phyloP scores from a whole-genome alignment of 2,329 filamentous ascomycete genomes.

The Grosmannia penicillata region DNA sequence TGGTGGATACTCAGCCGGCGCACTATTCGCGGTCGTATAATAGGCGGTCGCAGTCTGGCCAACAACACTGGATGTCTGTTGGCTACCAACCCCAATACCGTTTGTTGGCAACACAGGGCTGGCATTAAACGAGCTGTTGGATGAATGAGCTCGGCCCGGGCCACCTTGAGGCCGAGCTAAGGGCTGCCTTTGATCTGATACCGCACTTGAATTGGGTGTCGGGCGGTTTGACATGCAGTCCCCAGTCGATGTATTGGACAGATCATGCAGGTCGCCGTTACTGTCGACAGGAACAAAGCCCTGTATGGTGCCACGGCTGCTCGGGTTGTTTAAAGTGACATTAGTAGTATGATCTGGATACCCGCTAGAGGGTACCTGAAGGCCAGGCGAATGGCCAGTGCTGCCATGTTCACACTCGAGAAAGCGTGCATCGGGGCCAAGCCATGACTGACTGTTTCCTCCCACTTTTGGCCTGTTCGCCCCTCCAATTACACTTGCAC shows the following conservation, averaged over 20 bases:
- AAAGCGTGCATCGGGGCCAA: constrained; percentile 23
- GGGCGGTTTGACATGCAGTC: constrained; percentile 35
- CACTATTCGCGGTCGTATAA: constrained; percentile 17
- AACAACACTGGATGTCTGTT: no score
- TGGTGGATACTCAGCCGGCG: constrained; percentile 13
- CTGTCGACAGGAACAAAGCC: constrained; percentile 27
- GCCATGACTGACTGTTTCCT: constrained; percentile 22
- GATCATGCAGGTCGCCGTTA: constrained; percentile 26
- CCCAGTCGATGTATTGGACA: constrained; percentile 31
- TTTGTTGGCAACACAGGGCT: no score
- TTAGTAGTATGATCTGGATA: constrained; percentile 5
- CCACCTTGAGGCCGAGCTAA: constrained; percentile 10
- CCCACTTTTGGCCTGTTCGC: background rate
- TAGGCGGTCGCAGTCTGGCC: constrained; percentile 22
- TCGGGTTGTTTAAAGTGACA: background rate
- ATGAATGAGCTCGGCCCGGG: constrained; percentile 12
- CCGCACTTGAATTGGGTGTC: constrained; percentile 42
- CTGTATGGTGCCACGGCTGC: background rate
- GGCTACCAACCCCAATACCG: no score
- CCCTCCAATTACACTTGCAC: background rate
- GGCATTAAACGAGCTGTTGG: constrained; percentile 31
- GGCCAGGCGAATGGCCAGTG: constrained; percentile 10
- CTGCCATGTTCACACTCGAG: constrained; percentile 15
- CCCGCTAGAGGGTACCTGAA: constrained; percentile 6
- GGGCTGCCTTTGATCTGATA: constrained; percentile 25